These are phyloP conservation scores for Smallanthus sonchifolius DNA, from an alignment of 129 eudicot genomes.

Conservation along the genomic window DNA sequence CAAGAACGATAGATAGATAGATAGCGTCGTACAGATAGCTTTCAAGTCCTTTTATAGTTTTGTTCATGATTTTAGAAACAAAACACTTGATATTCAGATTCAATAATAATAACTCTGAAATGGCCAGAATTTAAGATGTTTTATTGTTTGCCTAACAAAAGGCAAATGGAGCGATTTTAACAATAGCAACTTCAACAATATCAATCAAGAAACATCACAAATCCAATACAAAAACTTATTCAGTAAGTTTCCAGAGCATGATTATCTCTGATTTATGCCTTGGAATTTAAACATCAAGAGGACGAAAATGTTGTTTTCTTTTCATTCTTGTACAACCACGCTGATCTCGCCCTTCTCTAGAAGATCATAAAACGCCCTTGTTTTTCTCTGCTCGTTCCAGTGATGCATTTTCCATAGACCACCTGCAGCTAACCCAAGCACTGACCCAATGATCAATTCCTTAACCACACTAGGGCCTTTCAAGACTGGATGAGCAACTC, in stretches of 20 bases:
- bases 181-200: constrained; percentile 19
- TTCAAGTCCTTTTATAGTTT: not conserved
- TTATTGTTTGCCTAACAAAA: not conserved
- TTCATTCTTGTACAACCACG: constrained; percentile 36
- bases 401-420: constrained; percentile 49
- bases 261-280: constrained; percentile 26
- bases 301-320: not conserved
- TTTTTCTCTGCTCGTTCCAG: constrained; percentile 45
- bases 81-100: not conserved
- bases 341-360: constrained; percentile 46
- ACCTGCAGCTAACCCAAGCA: constrained; percentile 39
- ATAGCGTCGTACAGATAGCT: not conserved
- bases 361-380: constrained; percentile 37
- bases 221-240: constrained; percentile 29
- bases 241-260: constrained; percentile 20
- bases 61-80: not conserved
- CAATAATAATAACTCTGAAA: not conserved
- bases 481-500: constrained; percentile 42
- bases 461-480: constrained; percentile 46
- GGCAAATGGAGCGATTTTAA: not conserved
- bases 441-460: constrained; percentile 38
- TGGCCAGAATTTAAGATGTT: not conserved
- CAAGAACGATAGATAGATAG: constrained; percentile 41
- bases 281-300: not conserved
- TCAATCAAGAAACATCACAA: constrained; percentile 15